Conservation (phyloP, 257 asterid genomes). For the Eucommia ulmoides region DNA sequence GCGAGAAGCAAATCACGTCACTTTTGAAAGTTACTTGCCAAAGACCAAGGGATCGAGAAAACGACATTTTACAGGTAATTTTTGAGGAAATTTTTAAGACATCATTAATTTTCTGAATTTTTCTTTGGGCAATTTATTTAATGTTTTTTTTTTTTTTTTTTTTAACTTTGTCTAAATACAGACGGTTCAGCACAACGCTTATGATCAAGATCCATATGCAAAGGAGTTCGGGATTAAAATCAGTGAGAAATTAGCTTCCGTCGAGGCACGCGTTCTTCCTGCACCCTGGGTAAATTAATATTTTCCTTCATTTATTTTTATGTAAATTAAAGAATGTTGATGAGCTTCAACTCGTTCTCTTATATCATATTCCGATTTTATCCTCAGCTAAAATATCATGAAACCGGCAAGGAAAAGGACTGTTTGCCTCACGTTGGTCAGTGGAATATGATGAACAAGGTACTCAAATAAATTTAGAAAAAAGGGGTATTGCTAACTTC, state of each 20-base stretch:
- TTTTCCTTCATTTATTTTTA: background rate
- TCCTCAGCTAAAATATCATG: slow-evolving; percentile 81
- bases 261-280: slow-evolving; percentile 98
- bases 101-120: too few relatives aligned
- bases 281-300: slow-evolving; percentile 81
- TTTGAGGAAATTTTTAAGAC: too few relatives aligned
- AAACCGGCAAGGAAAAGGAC: slow-evolving; percentile 88
- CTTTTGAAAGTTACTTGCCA: slow-evolving; percentile 94
- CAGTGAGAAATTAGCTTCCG: slow-evolving; percentile 69
- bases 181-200: slow-evolving; percentile 85
- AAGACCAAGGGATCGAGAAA: slow-evolving; percentile 94
- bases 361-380: slow-evolving; percentile 1
- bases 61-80: slow-evolving; percentile 74
- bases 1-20: slow-evolving; percentile 92
- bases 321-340: too few relatives aligned
- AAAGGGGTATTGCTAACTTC: too few relatives aligned
- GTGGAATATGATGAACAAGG: slow-evolving; percentile 99
- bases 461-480: too few relatives aligned
- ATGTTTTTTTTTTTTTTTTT: background rate
- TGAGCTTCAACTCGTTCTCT: too few relatives aligned
- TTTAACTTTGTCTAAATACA: slow-evolving; percentile 16
- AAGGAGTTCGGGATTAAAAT: slow-evolving; percentile 86
- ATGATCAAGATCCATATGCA: slow-evolving; percentile 88
- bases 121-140: background rate
- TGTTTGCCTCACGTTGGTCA: slow-evolving; percentile 98